Base-by-base conservation (phyloP, 2,329 filamentous ascomycete species). In the Sporothrix globosa region DNA sequence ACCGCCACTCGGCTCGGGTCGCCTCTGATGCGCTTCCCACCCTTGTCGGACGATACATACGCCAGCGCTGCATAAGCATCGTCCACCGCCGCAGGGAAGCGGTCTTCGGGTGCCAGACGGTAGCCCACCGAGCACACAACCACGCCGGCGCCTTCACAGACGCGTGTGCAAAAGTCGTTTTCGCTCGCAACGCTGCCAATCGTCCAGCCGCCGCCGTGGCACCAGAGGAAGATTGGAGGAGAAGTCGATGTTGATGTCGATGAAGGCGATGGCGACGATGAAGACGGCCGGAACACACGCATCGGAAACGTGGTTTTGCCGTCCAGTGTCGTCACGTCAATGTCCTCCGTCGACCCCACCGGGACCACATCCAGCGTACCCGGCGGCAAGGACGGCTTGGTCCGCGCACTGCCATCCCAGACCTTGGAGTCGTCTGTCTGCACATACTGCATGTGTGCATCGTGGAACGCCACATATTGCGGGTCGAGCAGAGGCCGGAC, bases 131-230 rank as follows among this genome's bases (percentile, higher is more conserved):
- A 69, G 5, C 67, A 69, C 5, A 69, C 67, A 21, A 69, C 2
- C 0, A 69, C 67, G 3, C 30, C n/a, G 4, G 67, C 67, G 4
- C 50, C 67, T 60, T 77, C 69, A 65, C 79, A 81, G 10, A 78
- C 71, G 65, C 76, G 75, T 4, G 76, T 78, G 58, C 77, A 77
- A 50, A 81, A 77, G 46, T 78, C 79, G 11, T 77, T 77, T 10
- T 79, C 79, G 67, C 75, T 80, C 7, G 75, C 75, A 6, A 80
- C 66, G 3, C 77, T 77, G 0, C 80, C 80, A 67, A 80, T 75
- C 4, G 77, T 80, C 80, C 80, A 82, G 2, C 80, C 80, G 5
- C 80, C 80, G 27, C 80, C 80, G 58, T 82, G 80, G 30, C 78
- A 78, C 80, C 80, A 82, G 10, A 82, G 68, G n/a, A 81, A 75